phyloP scores from a whole-genome alignment of 768 basidiomycete species.

The Lentinula guzmanii region DNA sequence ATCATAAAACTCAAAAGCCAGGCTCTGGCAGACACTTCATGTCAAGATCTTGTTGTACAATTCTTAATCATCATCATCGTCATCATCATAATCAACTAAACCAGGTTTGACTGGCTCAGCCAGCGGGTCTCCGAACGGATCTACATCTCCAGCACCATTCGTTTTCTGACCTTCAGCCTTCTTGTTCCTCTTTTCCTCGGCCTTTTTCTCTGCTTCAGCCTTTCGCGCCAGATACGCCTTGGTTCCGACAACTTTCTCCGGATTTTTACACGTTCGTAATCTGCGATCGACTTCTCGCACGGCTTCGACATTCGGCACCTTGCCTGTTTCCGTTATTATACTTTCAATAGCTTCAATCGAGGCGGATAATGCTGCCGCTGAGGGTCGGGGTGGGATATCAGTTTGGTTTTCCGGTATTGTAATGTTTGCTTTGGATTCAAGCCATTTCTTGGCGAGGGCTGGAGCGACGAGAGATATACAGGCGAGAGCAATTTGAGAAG shows the following conservation, averaged over 20 bases:
- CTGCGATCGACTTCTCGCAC: slow-evolving; percentile 89
- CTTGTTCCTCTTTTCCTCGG: slow-evolving; percentile 60
- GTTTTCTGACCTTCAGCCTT: slow-evolving; percentile 47
- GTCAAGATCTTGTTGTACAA: background rate
- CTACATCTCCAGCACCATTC: slow-evolving; percentile 34
- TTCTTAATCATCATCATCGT: slow-evolving; percentile 40
- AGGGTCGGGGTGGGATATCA: slow-evolving; percentile 16
- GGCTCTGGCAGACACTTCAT: background rate
- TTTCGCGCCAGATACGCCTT: slow-evolving; percentile 70
- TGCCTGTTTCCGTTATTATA: slow-evolving; percentile 48
- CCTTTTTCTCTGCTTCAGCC: slow-evolving; percentile 64
- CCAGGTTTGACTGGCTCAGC: slow-evolving; percentile 25
- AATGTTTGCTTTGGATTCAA: slow-evolving; percentile 29
- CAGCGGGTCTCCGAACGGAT: slow-evolving; percentile 68
- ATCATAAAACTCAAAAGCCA: background rate
- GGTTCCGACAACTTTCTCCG: slow-evolving; percentile 91
- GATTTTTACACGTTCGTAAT: slow-evolving; percentile 87
- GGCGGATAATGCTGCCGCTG: slow-evolving; percentile 21
- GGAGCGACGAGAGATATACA: slow-evolving; percentile 64
- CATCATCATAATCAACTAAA: slow-evolving; percentile 56
- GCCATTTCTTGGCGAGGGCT: slow-evolving; percentile 57
- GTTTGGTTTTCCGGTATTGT: slow-evolving; percentile 19
- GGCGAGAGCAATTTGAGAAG: slow-evolving; percentile 90
- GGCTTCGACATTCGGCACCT: slow-evolving; percentile 69
- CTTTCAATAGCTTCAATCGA: slow-evolving; percentile 49